Evolutionary conservation across 495 filamentous ascomycete genomes (phyloP).

Genomic region (Lentithecium fluviatile): DNA sequence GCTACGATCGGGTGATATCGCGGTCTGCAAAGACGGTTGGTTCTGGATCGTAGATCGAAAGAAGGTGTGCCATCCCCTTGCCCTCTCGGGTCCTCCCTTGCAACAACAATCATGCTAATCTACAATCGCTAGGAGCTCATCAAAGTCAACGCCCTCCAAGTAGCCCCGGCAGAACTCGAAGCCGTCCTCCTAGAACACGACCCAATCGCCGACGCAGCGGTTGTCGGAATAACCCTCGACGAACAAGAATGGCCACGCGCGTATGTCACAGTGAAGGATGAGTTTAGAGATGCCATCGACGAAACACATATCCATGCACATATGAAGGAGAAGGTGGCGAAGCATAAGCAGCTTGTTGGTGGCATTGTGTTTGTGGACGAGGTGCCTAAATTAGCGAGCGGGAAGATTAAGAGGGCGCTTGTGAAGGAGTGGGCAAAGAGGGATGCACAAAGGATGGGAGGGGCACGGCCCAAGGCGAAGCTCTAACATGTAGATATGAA

Average conservation of each 20-base stretch:
- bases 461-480: conserved; percentile 27
- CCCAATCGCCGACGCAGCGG: conserved; percentile 46
- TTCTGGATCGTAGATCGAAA: conserved; percentile 46
- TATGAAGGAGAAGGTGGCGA: conserved; percentile 41
- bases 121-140: conserved; percentile 41
- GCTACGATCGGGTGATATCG: conserved; percentile 43
- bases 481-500: too few relatives aligned
- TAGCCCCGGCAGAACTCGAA: conserved; percentile 50
- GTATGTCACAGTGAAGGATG: conserved; percentile 40
- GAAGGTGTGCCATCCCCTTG: conserved; percentile 29
- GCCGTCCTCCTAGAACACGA: conserved; percentile 44
- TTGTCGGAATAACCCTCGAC: conserved; percentile 38
- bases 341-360: conserved; percentile 43
- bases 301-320: conserved; percentile 37
- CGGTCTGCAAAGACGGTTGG: conserved; percentile 38
- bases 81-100: neutral
- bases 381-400: conserved; percentile 41
- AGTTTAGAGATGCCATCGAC: conserved; percentile 36
- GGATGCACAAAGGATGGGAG: conserved; percentile 33
- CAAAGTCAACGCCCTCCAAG: conserved; percentile 49
- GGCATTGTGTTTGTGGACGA: conserved; percentile 43
- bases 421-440: conserved; percentile 43
- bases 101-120: neutral
- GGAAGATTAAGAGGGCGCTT: conserved; percentile 42
- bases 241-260: conserved; percentile 42